Conservation (phyloP, 352 stramenopile genomes). For the Aphanomyces stellatus region DNA sequence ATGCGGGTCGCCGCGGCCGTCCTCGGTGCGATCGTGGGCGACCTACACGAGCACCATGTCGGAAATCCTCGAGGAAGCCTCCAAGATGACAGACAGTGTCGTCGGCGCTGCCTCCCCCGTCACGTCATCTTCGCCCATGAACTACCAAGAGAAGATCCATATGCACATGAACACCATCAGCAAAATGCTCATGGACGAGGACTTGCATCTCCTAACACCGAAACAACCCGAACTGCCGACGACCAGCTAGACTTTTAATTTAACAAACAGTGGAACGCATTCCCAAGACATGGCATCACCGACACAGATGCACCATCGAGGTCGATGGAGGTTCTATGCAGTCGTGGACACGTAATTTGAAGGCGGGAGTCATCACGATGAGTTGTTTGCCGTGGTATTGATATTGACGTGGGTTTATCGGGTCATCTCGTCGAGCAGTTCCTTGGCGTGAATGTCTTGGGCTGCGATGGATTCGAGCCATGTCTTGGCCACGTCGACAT, state of each 20-base stretch:
- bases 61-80: too few relatives aligned
- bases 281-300: too few relatives aligned
- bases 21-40: neutral
- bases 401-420: too few relatives aligned
- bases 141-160: neutral
- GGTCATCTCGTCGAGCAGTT: constrained; percentile 42
- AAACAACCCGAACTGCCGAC: neutral
- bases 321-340: too few relatives aligned
- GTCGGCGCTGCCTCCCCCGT: neutral
- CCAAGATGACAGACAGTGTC: too few relatives aligned
- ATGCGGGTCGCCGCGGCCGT: neutral
- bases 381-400: too few relatives aligned
- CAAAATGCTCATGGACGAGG: neutral
- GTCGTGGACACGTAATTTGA: too few relatives aligned
- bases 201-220: neutral
- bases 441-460: constrained; percentile 68
- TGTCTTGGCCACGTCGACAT: constrained; percentile 50
- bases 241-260: neutral
- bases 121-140: neutral
- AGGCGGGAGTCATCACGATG: too few relatives aligned
- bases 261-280: too few relatives aligned
- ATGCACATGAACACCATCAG: neutral
- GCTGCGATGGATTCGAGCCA: constrained; percentile 70
- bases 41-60: too few relatives aligned
- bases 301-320: too few relatives aligned